phyloP scores from a whole-genome alignment of 306 rosid species.

The Inga oerstediana region DNA sequence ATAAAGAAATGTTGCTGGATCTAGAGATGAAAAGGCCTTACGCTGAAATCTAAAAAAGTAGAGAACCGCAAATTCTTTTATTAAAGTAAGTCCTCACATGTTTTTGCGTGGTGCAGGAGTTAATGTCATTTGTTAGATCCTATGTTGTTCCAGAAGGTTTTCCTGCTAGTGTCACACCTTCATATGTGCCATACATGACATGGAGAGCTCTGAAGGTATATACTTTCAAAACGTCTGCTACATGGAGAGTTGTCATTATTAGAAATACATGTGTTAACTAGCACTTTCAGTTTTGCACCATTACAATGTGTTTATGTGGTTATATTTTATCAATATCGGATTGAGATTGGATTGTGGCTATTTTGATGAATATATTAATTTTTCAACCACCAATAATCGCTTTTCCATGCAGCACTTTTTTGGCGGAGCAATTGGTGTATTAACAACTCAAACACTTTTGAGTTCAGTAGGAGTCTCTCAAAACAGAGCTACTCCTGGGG shows the following conservation, averaged over 20 bases:
- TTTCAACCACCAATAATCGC: not conserved
- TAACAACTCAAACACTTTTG: conserved; percentile 92
- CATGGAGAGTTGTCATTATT: not conserved
- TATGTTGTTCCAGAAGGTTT: conserved; percentile 97
- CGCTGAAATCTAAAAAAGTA: not conserved
- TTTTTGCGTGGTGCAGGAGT: conserved; percentile 55
- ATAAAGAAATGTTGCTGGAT: not conserved
- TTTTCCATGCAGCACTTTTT: conserved; percentile 70
- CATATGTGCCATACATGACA: conserved; percentile 94
- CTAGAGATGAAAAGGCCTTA: not conserved
- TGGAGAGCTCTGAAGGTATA: conserved; percentile 97
- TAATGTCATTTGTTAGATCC: conserved; percentile 74
- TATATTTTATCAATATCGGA: not conserved
- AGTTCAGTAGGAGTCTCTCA: conserved; percentile 85
- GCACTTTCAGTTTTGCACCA: not conserved
- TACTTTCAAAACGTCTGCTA: not conserved
- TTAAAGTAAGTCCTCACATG: not conserved
- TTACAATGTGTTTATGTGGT: not conserved
- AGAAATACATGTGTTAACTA: not conserved
- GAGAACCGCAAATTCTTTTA: not conserved
- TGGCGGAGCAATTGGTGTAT: conserved; percentile 99
- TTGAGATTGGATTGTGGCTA: not conserved
- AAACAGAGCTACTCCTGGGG: conserved; percentile 74
- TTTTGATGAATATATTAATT: not conserved
- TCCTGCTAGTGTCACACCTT: conserved; percentile 83